Conservation (phyloP, 192 early-diverging fungal species). For the Coemansia sp. region DNA sequence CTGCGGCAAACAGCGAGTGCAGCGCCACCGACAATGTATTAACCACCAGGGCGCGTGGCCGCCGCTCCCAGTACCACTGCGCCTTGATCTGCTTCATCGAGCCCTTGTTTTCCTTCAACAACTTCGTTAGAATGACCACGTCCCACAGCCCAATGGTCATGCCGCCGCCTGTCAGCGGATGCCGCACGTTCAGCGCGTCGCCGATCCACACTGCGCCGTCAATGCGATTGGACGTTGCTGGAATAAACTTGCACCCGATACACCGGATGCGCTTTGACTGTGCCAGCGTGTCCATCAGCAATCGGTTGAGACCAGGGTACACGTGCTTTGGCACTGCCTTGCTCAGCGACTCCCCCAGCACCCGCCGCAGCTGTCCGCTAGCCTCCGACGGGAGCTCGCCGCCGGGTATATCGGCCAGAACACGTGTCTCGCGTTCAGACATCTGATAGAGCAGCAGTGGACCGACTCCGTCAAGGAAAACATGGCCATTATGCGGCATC, state of each 20-base stretch:
- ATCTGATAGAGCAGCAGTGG: slow-evolving; percentile 94
- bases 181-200: slow-evolving; percentile 96
- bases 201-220: slow-evolving; percentile 83
- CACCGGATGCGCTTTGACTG: slow-evolving; percentile 64
- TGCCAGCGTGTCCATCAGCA: slow-evolving; percentile 67
- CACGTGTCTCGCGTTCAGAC: slow-evolving; percentile 78
- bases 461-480: slow-evolving; percentile 79
- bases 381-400: slow-evolving; percentile 64
- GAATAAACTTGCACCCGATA: slow-evolving; percentile 91
- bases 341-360: slow-evolving; percentile 59
- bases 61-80: slow-evolving; percentile 74
- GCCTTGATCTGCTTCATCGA: slow-evolving; percentile 41
- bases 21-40: slow-evolving; percentile 94
- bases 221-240: slow-evolving; percentile 69
- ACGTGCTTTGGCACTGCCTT: slow-evolving; percentile 65
- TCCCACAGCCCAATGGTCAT: slow-evolving; percentile 98
- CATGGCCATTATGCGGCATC: slow-evolving; percentile 85
- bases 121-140: slow-evolving; percentile 67
- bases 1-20: slow-evolving; percentile 85
- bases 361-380: slow-evolving; percentile 47
- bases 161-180: slow-evolving; percentile 92
- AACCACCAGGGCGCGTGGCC: slow-evolving; percentile 68
- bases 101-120: slow-evolving; percentile 58
- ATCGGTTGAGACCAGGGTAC: slow-evolving; percentile 58
- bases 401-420: slow-evolving; percentile 92